These are phyloP conservation scores for Amphichorda felina DNA, from an alignment of 2,329 filamentous ascomycete genomes.

Conservation along the genomic window DNA sequence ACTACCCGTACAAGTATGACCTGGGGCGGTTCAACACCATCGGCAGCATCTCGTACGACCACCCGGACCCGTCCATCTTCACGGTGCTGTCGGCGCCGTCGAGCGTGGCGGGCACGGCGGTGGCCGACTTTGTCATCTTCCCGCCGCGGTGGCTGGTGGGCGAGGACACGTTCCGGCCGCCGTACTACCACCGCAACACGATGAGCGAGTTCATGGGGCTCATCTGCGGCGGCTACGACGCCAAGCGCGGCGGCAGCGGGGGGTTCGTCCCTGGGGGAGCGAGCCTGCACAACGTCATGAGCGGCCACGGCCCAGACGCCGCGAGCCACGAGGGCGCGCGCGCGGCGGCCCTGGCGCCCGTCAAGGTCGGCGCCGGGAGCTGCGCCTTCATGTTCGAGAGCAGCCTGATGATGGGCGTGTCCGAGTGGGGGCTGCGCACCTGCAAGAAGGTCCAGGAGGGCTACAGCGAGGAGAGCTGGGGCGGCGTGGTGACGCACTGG, in stretches of 20 bases:
- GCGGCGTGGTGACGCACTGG: slow-evolving; percentile 44
- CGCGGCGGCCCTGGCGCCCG: slow-evolving; percentile 38
- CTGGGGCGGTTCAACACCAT: slow-evolving; percentile 66
- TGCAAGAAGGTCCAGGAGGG: slow-evolving; percentile 49
- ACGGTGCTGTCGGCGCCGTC: slow-evolving; percentile 57
- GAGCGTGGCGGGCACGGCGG: slow-evolving; percentile 46
- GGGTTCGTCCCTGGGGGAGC: slow-evolving; percentile 48
- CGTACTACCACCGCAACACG: slow-evolving; percentile 62
- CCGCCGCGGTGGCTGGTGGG: slow-evolving; percentile 60
- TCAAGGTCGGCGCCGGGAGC: slow-evolving; percentile 47
- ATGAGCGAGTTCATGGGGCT: slow-evolving; percentile 57
- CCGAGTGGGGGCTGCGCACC: slow-evolving; percentile 53
- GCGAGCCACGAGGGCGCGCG: slow-evolving; percentile 43
- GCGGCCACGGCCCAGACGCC: slow-evolving; percentile 51
- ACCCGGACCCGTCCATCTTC: slow-evolving; percentile 70
- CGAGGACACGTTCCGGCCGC: slow-evolving; percentile 60
- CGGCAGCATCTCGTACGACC: slow-evolving; percentile 61
- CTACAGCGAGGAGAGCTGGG: slow-evolving; percentile 73
- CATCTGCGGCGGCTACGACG: slow-evolving; percentile 46
- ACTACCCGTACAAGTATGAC: slow-evolving; percentile 75
- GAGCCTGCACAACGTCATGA: slow-evolving; percentile 59
- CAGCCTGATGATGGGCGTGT: slow-evolving; percentile 58
- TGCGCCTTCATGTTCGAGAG: slow-evolving; percentile 63
- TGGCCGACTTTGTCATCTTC: slow-evolving; percentile 65
- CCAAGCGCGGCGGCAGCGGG: slow-evolving; percentile 38